These are phyloP conservation scores for Neurospora intermedia DNA, from an alignment of 495 filamentous ascomycete genomes.

Conservation along the genomic window DNA sequence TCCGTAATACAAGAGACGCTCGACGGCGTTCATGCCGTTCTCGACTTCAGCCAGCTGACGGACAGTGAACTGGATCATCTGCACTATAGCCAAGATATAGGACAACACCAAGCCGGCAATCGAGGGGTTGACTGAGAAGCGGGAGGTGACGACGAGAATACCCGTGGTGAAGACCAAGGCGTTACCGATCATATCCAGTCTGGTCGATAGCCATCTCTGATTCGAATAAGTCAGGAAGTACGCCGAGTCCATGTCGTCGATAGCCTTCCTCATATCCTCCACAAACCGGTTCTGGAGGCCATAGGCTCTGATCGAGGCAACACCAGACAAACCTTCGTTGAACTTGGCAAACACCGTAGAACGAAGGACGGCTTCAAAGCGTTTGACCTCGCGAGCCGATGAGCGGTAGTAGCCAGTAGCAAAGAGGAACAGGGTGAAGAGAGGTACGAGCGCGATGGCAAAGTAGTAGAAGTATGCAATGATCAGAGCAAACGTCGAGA, in stretches of 20 bases:
- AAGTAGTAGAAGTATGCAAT: constrained; percentile 94
- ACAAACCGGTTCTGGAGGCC: constrained; percentile 67
- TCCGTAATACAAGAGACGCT: constrained; percentile 89
- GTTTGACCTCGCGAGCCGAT: constrained; percentile 87
- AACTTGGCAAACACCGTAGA: constrained; percentile 87
- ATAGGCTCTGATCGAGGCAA: constrained; percentile 79
- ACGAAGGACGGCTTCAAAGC: constrained; percentile 80
- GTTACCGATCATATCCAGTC: constrained; percentile 76
- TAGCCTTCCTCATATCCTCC: constrained; percentile 50
- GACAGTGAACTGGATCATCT: constrained; percentile 92
- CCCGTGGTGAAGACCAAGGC: constrained; percentile 74
- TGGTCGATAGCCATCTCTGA: constrained; percentile 79
- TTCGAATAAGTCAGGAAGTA: constrained; percentile 93
- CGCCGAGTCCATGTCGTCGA: constrained; percentile 86
- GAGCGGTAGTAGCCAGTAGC: constrained; percentile 81
- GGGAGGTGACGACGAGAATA: constrained; percentile 85
- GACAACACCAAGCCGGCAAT: constrained; percentile 81
- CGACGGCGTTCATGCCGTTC: constrained; percentile 94
- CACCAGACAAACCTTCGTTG: constrained; percentile 74
- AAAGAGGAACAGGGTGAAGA: constrained; percentile 69
- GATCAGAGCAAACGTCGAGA: constrained; percentile 74
- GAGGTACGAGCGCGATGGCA: constrained; percentile 74
- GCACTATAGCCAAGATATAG: constrained; percentile 88
- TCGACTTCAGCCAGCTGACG: constrained; percentile 93
- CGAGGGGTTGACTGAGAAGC: constrained; percentile 77